These are phyloP conservation scores for Colletotrichum phormii DNA, from an alignment of 2,329 filamentous ascomycete species.

Conservation along the genomic window DNA sequence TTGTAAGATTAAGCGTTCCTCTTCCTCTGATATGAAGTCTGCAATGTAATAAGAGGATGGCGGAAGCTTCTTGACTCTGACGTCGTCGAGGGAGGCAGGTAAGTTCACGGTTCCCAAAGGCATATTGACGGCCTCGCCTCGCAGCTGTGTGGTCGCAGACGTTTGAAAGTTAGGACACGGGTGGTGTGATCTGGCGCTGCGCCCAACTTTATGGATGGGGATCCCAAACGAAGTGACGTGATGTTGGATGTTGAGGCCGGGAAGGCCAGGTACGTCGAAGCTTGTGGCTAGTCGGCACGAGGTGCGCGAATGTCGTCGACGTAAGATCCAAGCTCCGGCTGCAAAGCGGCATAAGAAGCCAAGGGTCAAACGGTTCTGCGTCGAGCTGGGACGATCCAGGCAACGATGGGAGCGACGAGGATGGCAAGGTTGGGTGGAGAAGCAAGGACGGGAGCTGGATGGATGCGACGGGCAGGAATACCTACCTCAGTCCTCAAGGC, in stretches of 20 bases:
- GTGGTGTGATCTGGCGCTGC: background rate
- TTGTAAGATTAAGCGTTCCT: constrained; percentile 77
- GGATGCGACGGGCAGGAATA: background rate
- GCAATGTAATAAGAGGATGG: constrained; percentile 84
- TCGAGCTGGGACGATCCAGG: constrained; percentile 18
- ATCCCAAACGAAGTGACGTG: constrained; percentile 1
- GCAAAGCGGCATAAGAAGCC: background rate
- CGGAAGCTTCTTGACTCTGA: constrained; percentile 67
- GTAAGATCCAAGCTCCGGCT: constrained; percentile 18
- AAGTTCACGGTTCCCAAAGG: constrained; percentile 41
- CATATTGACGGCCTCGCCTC: constrained; percentile 12
- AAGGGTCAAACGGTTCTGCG: constrained; percentile 26
- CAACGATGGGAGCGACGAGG: constrained; percentile 3
- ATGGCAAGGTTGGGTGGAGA: constrained; percentile 17
- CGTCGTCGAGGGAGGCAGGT: constrained; percentile 62
- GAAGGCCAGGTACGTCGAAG: constrained; percentile 10
- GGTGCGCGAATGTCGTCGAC: constrained; percentile 2
- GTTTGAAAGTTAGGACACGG: constrained; percentile 6
- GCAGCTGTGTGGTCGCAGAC: background rate
- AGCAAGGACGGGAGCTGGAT: constrained; percentile 6
- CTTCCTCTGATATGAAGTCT: constrained; percentile 81
- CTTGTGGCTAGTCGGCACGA: constrained; percentile 11
- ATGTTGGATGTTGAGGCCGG: background rate
- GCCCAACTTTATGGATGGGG: constrained; percentile 11
- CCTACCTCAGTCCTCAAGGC: background rate